phyloP scores from a whole-genome alignment of 1,284 basidiomycete genomes.

The Naganishia cerealis region DNA sequence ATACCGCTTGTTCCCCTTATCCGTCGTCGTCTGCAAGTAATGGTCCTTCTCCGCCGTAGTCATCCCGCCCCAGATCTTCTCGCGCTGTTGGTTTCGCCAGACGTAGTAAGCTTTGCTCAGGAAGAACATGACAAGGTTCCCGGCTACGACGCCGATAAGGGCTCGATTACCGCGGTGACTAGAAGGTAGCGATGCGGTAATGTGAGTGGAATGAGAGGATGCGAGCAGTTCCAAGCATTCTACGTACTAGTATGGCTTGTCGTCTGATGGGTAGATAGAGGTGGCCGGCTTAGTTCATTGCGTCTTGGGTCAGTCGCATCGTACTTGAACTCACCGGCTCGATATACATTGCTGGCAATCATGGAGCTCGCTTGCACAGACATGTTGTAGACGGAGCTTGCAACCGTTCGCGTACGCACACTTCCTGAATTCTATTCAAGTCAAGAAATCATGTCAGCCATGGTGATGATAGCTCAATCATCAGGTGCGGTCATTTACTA shows the following conservation, averaged over 20 bases:
- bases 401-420: slow-evolving; percentile 47
- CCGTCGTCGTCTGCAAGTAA: slow-evolving; percentile 40
- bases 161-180: slow-evolving; percentile 41
- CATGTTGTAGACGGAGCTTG: slow-evolving; percentile 47
- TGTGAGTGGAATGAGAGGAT: background rate
- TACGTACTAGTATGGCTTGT: slow-evolving; percentile 33
- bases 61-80: slow-evolving; percentile 37
- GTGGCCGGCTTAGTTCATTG: background rate
- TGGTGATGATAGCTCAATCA: background rate
- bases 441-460: background rate
- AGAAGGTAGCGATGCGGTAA: background rate
- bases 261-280: slow-evolving; percentile 2
- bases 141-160: slow-evolving; percentile 41
- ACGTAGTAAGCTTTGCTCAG: slow-evolving; percentile 37
- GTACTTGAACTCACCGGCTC: slow-evolving; percentile 36
- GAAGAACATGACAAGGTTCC: slow-evolving; percentile 36
- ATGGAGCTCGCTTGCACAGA: slow-evolving; percentile 43
- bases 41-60: slow-evolving; percentile 35
- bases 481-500: slow-evolving; percentile 1
- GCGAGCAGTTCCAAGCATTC: background rate
- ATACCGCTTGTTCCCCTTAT: slow-evolving; percentile 44
- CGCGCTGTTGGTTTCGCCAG: slow-evolving; percentile 35
- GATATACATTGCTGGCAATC: slow-evolving; percentile 45
- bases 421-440: slow-evolving; percentile 41
- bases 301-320: too few relatives aligned